These are phyloP conservation scores for Trichoderma citrinoviride DNA, from an alignment of 2,329 filamentous ascomycete genomes.

Conservation along the genomic window DNA sequence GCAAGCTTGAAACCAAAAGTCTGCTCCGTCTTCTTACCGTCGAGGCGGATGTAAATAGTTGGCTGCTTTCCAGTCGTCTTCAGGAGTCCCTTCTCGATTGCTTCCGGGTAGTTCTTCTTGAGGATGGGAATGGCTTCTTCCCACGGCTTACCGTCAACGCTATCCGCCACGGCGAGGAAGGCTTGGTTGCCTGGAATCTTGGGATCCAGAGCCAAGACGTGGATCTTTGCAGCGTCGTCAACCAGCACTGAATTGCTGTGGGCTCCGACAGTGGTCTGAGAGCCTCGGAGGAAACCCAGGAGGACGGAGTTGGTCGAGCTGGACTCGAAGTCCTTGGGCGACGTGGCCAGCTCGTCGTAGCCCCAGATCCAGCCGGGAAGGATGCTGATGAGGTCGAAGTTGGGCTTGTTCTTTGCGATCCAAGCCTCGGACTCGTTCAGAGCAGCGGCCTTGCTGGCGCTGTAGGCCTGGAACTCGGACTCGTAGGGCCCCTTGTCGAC, in stretches of 20 bases:
- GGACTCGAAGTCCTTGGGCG: neutral
- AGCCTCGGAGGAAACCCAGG: neutral
- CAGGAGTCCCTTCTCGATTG: neutral
- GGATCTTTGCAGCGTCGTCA: conserved; percentile 1
- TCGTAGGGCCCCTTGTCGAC: neutral
- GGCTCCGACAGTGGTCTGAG: neutral
- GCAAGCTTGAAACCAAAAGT: neutral
- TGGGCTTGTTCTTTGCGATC: neutral
- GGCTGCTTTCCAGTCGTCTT: conserved; percentile 17
- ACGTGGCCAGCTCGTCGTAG: neutral
- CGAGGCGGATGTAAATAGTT: neutral
- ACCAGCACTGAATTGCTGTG: neutral
- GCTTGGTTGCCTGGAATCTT: conserved; percentile 3
- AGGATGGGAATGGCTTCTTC: neutral
- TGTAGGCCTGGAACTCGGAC: neutral
- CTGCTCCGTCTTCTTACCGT: conserved; percentile 7
- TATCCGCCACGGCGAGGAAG: neutral
- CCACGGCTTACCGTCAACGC: neutral
- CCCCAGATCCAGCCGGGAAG: conserved; percentile 4
- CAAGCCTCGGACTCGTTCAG: conserved; percentile 8
- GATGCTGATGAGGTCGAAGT: conserved; percentile 6
- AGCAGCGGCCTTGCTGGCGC: neutral
- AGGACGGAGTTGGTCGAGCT: conserved; percentile 1
- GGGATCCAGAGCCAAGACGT: neutral
- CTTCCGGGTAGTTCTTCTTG: neutral